These are phyloP conservation scores for Chytridiales sp. DNA, from an alignment of 371 early-diverging fungal genomes.

Conservation along the genomic window DNA sequence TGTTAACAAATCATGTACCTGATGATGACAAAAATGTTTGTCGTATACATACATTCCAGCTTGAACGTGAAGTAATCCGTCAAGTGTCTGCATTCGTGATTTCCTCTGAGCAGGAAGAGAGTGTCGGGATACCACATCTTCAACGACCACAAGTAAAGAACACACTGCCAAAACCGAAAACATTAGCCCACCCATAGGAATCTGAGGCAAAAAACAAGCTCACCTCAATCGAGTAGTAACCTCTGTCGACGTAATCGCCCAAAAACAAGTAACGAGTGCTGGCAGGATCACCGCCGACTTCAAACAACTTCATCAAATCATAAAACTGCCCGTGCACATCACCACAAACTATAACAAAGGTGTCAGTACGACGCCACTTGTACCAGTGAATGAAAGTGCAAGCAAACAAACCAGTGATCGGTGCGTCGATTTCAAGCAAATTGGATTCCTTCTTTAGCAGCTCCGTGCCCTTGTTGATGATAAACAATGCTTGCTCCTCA, in stretches of 20 bases:
- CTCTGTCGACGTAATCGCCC: slow-evolving; percentile 99
- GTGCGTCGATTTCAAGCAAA: slow-evolving; percentile 84
- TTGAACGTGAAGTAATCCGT: slow-evolving; percentile 98
- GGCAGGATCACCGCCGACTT: slow-evolving; percentile 93
- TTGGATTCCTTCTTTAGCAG: slow-evolving; percentile 78
- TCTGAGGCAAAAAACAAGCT: slow-evolving; percentile 90
- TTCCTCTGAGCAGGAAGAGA: slow-evolving; percentile 93
- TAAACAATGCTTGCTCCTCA: slow-evolving; percentile 86
- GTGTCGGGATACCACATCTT: slow-evolving; percentile 93
- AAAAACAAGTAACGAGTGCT: slow-evolving; percentile 86
- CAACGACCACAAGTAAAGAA: slow-evolving; percentile 83
- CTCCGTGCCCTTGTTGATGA: slow-evolving; percentile 73
- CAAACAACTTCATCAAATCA: slow-evolving; percentile 98
- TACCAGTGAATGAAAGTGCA: neutral
- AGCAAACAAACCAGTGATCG: slow-evolving; percentile 72
- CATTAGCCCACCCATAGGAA: slow-evolving; percentile 84
- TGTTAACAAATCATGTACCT: slow-evolving; percentile 21
- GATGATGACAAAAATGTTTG: slow-evolving; percentile 41
- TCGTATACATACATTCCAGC: slow-evolving; percentile 86
- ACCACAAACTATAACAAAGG: slow-evolving; percentile 77
- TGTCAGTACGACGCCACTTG: too few relatives aligned
- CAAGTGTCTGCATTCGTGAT: slow-evolving; percentile 97
- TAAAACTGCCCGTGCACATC: slow-evolving; percentile 99
- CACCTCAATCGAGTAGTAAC: slow-evolving; percentile 56
- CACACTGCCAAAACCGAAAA: slow-evolving; percentile 60